Base-by-base conservation (phyloP, 306 rosid genomes). In the Prunus mume region DNA sequence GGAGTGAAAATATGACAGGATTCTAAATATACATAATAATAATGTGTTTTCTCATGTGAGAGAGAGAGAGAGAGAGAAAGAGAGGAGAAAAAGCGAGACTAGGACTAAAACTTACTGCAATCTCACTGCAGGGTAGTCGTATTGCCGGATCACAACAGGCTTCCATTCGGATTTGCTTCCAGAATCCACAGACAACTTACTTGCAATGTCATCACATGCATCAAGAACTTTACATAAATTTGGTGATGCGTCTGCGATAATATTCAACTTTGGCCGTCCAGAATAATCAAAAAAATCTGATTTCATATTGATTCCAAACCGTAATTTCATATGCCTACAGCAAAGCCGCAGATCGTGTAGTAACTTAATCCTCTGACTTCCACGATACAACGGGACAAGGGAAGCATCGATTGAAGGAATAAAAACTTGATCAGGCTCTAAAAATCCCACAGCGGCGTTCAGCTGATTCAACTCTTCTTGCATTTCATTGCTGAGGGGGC, bases 121-220 rank as follows among this genome's bases (percentile, higher is more conserved):
- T 89, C 99, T 88, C 78, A 83, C 79, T 22, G 93, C 87, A 19
- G 97, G 93, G 83, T 83, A 87, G 89, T 89, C 86, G 87, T 76
- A 61, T 82, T 88, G 91, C 74, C 96, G 87, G 38, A 77, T 27
- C 81, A 96, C 98, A 78, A 85, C 85, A 12, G 91, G 93, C 80
- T 87, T 79, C 98, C 98, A 96, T 50, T 89, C 91, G 13, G 97
- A 95, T 68, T 72, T 73, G 79, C 93, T 87, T 4, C 86, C 92
- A 54, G 91, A 89, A 50, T 92, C 93, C 27, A 34, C 22, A 68
- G 77, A 86, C 65, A 87, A 73, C 83, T 78, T 89, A 11, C 77
- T 87, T 60, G 76, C 96, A 61, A 86, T 75, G 60, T 24, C 76
- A 75, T 96, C 93, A 58, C 96, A 96, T 69, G 88, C 88, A 74